phyloP scores from a whole-genome alignment of 148 eudicot species.

The Rhododendron henanense region DNA sequence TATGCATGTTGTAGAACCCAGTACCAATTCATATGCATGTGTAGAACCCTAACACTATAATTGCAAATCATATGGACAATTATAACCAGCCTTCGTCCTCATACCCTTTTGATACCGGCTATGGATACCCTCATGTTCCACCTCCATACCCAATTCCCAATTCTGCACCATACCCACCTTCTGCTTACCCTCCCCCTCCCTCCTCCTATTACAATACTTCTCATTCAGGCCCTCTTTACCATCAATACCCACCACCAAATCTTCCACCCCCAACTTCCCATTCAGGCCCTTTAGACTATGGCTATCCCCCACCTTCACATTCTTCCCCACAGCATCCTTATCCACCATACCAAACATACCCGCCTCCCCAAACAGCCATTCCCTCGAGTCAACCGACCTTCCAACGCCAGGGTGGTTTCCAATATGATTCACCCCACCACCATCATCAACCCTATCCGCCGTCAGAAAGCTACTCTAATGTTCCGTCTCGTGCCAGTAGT shows the following conservation, averaged over 20 bases:
- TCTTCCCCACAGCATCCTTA: conserved; percentile 23
- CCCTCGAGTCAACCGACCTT: conserved; percentile 30
- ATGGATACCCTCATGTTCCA: conserved; percentile 41
- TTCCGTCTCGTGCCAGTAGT: conserved; percentile 39
- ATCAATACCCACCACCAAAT: conserved; percentile 30
- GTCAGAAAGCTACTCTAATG: conserved; percentile 17
- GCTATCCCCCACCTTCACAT: conserved; percentile 27
- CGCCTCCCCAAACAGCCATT: conserved; percentile 14
- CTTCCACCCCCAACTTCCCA: conserved; percentile 21
- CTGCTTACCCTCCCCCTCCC: conserved; percentile 29
- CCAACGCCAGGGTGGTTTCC: conserved; percentile 44
- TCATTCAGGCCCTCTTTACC: conserved; percentile 24
- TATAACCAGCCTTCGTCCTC: conserved; percentile 36
- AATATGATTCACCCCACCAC: conserved; percentile 33
- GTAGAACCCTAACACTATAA: background rate
- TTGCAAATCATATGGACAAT: conserved; percentile 33
- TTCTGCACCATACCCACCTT: conserved; percentile 25
- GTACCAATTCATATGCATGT: background rate
- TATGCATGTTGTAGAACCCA: background rate
- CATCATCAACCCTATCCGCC: conserved; percentile 30
- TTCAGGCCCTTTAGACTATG: conserved; percentile 22
- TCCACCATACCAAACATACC: conserved; percentile 6
- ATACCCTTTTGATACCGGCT: conserved; percentile 29
- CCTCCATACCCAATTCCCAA: conserved; percentile 32
- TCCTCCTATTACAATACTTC: conserved; percentile 19